Evolutionary conservation across 2,329 filamentous ascomycete species (phyloP), one percentile per base, ranked within the genome.

Genomic region (Verticillium longisporum): DNA sequence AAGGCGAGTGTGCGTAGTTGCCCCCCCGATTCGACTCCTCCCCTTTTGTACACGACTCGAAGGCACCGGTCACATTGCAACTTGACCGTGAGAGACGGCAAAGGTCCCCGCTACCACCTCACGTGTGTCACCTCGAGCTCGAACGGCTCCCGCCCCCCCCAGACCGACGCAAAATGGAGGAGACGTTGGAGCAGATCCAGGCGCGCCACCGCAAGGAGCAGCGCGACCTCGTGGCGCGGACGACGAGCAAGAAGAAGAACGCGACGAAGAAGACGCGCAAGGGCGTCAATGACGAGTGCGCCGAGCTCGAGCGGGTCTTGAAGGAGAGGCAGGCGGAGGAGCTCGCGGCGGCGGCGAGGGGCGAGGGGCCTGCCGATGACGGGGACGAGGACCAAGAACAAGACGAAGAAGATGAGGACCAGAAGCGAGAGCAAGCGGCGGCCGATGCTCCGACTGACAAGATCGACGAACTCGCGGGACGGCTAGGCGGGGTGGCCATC

Each of bases 201-300:
- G 79, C 87, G 41, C 89, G 88, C 56, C 95, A 99, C 73, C 88
- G 91, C 69, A 95, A 91, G 75, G 94, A 99, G 77, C 87, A 90
- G 73, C 88, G 88, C 68, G 94, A 98, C 63, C 82, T 99, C 32
- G 91, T 96, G 73, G 84, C 86, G 58, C 88, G 89, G 62, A 87
- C 96, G 70, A 97, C 91, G 5, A 92, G 89, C 77, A 98, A 97
- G 83, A 99, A 97, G 82, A 98, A 97, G 80, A 89, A 90, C 67
- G 93, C 95, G 50, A 96, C 89, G 56, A 99, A 98, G 77, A 92
- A 87, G 85, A 93, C 83, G 67, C 85, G 79, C 69, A 91, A 89
- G 72, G 87, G 88, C 33, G 80, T 94, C 70, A 91, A 89, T 50
- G 82, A 89, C 59, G 90, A 94, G 71, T 92, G 91, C 66, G 88